These are phyloP conservation scores for Collybiopsis confluens DNA, from an alignment of 768 basidiomycete species.

Conservation along the genomic window DNA sequence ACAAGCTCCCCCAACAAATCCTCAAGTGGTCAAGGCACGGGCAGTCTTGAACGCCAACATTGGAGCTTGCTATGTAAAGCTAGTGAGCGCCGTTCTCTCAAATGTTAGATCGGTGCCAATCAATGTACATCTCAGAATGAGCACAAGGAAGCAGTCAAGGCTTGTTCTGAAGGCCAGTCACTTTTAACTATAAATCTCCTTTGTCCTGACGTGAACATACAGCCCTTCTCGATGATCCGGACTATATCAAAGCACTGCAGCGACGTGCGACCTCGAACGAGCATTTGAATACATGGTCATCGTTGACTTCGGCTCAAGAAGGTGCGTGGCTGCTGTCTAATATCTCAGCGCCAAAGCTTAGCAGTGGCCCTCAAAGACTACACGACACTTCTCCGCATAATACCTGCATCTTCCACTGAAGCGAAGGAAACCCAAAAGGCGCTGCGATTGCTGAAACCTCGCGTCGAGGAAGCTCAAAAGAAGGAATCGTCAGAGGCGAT, in stretches of 20 bases:
- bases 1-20: constrained; percentile 27
- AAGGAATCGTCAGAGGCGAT: constrained; percentile 89
- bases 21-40: constrained; percentile 51
- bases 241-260: constrained; percentile 84
- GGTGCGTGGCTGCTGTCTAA: constrained; percentile 38
- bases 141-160: constrained; percentile 73
- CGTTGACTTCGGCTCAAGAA: constrained; percentile 77
- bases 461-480: constrained; percentile 74
- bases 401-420: constrained; percentile 54
- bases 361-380: constrained; percentile 55
- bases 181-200: background rate
- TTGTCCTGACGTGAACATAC: constrained; percentile 6
- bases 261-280: constrained; percentile 88
- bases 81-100: constrained; percentile 43
- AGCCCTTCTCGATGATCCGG: constrained; percentile 86
- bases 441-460: constrained; percentile 56
- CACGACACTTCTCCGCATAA: constrained; percentile 58
- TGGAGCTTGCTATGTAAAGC: constrained; percentile 77
- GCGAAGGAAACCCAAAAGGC: constrained; percentile 41
- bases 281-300: constrained; percentile 75
- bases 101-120: background rate
- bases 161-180: constrained; percentile 68
- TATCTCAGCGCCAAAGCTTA: background rate
- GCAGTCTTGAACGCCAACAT: constrained; percentile 85
- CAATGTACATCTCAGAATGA: constrained; percentile 47